phyloP scores from a whole-genome alignment of 2,329 filamentous ascomycete species.

The Pestalotiopsis sp. region DNA sequence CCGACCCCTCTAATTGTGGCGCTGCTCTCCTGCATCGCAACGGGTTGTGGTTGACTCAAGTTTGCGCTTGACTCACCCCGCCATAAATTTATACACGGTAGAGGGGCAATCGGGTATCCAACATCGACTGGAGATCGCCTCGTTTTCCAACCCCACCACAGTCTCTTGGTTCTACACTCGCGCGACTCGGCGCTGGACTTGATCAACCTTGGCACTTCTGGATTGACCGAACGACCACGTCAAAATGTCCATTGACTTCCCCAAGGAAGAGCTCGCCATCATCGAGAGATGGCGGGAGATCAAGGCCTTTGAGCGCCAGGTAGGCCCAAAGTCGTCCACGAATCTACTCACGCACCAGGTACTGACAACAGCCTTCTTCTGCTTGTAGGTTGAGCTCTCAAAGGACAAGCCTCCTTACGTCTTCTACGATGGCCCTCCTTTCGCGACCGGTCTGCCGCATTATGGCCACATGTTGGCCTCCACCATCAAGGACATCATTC shows the following conservation, averaged over 20 bases:
- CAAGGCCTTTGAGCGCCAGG: slow-evolving; percentile 84
- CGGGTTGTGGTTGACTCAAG: not conserved
- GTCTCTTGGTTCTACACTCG: not conserved
- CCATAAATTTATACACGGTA: slow-evolving; percentile 15
- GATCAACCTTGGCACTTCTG: not conserved
- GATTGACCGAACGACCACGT: not conserved
- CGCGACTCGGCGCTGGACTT: not conserved
- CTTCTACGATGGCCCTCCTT: slow-evolving; percentile 89
- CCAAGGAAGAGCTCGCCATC: slow-evolving; percentile 83
- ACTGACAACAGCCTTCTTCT: not conserved
- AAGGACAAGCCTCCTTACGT: slow-evolving; percentile 82
- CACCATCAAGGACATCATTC: slow-evolving; percentile 96
- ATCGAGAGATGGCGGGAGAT: slow-evolving; percentile 89
- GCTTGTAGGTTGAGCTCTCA: slow-evolving; percentile 68
- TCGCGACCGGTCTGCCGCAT: slow-evolving; percentile 70
- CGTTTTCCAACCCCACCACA: not conserved
- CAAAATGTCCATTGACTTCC: slow-evolving; percentile 84
- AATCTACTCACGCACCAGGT: not conserved
- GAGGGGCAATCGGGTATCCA: slow-evolving; percentile 3
- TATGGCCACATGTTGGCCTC: slow-evolving; percentile 80
- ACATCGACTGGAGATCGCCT: not conserved
- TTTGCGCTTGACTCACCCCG: slow-evolving; percentile 19
- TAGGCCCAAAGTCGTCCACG: slow-evolving; percentile 36
- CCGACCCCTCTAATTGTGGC: slow-evolving; percentile 14
- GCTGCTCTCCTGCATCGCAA: not conserved